Conservation (phyloP, 2,329 filamentous ascomycete species). For the Xylaria polymorpha region DNA sequence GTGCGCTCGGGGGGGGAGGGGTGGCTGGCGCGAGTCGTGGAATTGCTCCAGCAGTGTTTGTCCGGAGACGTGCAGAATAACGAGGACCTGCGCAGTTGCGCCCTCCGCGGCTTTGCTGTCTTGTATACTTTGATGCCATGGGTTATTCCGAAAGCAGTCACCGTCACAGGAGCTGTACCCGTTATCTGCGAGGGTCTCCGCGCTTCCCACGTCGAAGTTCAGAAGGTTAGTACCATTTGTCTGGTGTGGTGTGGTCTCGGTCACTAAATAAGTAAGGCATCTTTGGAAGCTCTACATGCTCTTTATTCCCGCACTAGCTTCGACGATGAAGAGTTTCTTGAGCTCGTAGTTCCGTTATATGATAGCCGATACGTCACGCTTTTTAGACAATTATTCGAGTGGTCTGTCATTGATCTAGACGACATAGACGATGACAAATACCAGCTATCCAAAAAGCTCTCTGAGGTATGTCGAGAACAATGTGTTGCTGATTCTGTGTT, state of each 20-base stretch:
- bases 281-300: conserved; percentile 84
- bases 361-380: conserved; percentile 76
- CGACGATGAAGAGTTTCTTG: conserved; percentile 79
- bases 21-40: conserved; percentile 83
- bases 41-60: conserved; percentile 79
- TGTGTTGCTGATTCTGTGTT: conserved; percentile 19
- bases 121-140: conserved; percentile 85
- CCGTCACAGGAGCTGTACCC: conserved; percentile 75
- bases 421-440: conserved; percentile 94
- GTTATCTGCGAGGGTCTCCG: conserved; percentile 78
- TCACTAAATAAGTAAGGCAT: conserved; percentile 64
- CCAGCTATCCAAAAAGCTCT: conserved; percentile 90
- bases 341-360: conserved; percentile 84
- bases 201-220: conserved; percentile 75
- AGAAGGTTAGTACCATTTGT: conserved; percentile 70
- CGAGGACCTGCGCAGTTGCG: conserved; percentile 75
- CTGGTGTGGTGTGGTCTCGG: neutral
- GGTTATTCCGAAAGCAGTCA: conserved; percentile 86
- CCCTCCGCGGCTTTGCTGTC: conserved; percentile 80
- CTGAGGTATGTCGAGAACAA: conserved; percentile 71
- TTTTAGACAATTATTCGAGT: conserved; percentile 79
- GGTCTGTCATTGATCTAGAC: conserved; percentile 81
- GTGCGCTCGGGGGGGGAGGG: conserved; percentile 85
- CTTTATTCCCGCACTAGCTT: conserved; percentile 82
- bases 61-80: conserved; percentile 72